A percentile compares a stretch with the other conserved stretches of the same genome.
phyloP scores from a whole-genome alignment of 306 rosid genomes.

The Fragaria vesca region DNA sequence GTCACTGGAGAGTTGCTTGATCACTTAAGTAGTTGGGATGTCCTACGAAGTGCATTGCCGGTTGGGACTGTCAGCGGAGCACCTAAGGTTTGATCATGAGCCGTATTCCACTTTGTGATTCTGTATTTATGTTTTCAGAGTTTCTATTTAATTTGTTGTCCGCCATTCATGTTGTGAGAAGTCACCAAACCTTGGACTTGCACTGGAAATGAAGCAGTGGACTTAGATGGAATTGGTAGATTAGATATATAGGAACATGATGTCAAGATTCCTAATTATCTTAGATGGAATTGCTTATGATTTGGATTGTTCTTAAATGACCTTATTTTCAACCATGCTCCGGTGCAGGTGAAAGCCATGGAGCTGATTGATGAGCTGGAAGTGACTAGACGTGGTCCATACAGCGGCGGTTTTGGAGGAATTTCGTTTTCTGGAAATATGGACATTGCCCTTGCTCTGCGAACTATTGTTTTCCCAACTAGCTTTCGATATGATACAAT shows the following conservation, averaged over 20 bases:
- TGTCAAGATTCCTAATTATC: background rate
- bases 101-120: constrained; percentile 6
- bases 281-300: background rate
- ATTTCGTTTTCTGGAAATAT: constrained; percentile 81
- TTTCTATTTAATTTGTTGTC: background rate
- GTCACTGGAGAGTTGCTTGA: constrained; percentile 86
- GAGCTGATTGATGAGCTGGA: constrained; percentile 93
- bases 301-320: background rate
- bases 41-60: constrained; percentile 80
- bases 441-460: constrained; percentile 92
- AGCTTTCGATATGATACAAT: constrained; percentile 70
- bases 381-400: constrained; percentile 88
- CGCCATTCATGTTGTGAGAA: background rate
- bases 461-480: constrained; percentile 88
- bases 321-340: constrained; percentile 21
- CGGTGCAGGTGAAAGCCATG: constrained; percentile 92
- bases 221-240: background rate
- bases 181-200: background rate
- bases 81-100: constrained; percentile 60
- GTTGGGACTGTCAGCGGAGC: constrained; percentile 99
- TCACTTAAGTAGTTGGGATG: constrained; percentile 87
- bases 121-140: background rate
- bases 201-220: background rate
- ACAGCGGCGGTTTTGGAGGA: constrained; percentile 96
- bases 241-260: background rate